Percentiles rank a stretch among this genome's conserved stretches.
phyloP scores from a whole-genome alignment of 2,329 filamentous ascomycete genomes.

The Lasiodiplodia gonubiensis region DNA sequence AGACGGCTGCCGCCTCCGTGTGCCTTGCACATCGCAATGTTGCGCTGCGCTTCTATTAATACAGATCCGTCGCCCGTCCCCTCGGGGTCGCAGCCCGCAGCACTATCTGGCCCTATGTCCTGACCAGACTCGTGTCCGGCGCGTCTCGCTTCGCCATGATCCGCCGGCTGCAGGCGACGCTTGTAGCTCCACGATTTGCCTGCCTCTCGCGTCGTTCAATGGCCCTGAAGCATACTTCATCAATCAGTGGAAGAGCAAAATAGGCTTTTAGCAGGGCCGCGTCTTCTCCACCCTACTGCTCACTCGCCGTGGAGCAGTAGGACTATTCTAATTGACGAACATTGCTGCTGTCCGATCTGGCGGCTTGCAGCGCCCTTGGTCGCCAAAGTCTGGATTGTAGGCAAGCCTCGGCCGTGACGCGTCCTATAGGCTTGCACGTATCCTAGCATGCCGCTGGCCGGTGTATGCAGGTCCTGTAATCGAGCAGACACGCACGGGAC shows the following conservation, averaged over 20 bases:
- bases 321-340: slow-evolving; percentile 57
- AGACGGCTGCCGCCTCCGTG: slow-evolving; percentile 8
- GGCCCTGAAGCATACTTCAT: slow-evolving; percentile 57
- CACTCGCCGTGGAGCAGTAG: slow-evolving; percentile 47
- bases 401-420: background rate
- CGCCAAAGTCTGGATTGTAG: background rate
- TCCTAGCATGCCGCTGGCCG: no score
- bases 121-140: slow-evolving; percentile 13
- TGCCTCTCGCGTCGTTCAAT: slow-evolving; percentile 54
- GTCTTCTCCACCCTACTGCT: slow-evolving; percentile 60
- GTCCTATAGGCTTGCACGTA: no score
- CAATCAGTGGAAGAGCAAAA: slow-evolving; percentile 58
- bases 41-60: slow-evolving; percentile 8
- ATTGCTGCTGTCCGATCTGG: slow-evolving; percentile 34
- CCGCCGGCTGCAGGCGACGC: slow-evolving; percentile 17
- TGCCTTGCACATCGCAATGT: slow-evolving; percentile 20
- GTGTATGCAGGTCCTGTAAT: background rate
- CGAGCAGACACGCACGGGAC: background rate
- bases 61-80: background rate
- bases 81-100: slow-evolving; percentile 2
- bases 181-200: slow-evolving; percentile 54
- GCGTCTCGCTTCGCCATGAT: slow-evolving; percentile 17
- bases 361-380: background rate
- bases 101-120: slow-evolving; percentile 17
- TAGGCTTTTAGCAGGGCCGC: slow-evolving; percentile 59